phyloP scores from a whole-genome alignment of 2,329 filamentous ascomycete species.

The Diplodia sapinea region DNA sequence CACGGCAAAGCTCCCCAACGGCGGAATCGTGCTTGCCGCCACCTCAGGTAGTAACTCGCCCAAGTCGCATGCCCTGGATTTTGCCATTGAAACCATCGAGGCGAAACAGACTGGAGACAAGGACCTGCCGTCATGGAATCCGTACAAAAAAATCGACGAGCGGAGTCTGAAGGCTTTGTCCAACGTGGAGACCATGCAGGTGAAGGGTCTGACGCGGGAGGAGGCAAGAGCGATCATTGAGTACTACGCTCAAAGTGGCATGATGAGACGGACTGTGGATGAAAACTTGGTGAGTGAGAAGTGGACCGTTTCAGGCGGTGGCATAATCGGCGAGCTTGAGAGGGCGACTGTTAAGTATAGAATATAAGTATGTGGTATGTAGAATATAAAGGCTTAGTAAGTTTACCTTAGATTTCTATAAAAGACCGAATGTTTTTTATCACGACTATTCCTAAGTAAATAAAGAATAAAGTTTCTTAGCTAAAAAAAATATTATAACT shows the following conservation, averaged over 20 bases:
- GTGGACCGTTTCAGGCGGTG: slow-evolving; percentile 82
- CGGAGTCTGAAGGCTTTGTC: slow-evolving; percentile 57
- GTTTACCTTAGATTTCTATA: too few species aligned
- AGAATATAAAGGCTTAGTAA: too few species aligned
- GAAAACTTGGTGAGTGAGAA: slow-evolving; percentile 76
- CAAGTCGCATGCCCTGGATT: slow-evolving; percentile 68
- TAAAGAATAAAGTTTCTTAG: too few species aligned
- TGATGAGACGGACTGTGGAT: slow-evolving; percentile 73
- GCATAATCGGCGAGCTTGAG: slow-evolving; percentile 86
- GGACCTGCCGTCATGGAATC: slow-evolving; percentile 53
- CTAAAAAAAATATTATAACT: too few species aligned
- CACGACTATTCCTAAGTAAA: too few species aligned
- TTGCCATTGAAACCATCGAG: slow-evolving; percentile 63
- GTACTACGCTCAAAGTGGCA: slow-evolving; percentile 88
- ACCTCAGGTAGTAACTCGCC: slow-evolving; percentile 75
- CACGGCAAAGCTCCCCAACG: slow-evolving; percentile 65
- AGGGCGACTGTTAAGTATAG: slow-evolving; percentile 61
- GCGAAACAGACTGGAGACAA: slow-evolving; percentile 44
- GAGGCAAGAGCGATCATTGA: slow-evolving; percentile 85
- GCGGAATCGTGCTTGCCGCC: slow-evolving; percentile 78
- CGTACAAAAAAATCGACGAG: slow-evolving; percentile 60
- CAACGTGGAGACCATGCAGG: slow-evolving; percentile 56
- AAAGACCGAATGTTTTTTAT: too few species aligned
- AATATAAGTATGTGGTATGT: slow-evolving; percentile 34
- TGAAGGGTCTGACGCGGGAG: slow-evolving; percentile 72